phyloP scores from a whole-genome alignment of 805 yeast species.

The Cyberlindnera mycetangii region DNA sequence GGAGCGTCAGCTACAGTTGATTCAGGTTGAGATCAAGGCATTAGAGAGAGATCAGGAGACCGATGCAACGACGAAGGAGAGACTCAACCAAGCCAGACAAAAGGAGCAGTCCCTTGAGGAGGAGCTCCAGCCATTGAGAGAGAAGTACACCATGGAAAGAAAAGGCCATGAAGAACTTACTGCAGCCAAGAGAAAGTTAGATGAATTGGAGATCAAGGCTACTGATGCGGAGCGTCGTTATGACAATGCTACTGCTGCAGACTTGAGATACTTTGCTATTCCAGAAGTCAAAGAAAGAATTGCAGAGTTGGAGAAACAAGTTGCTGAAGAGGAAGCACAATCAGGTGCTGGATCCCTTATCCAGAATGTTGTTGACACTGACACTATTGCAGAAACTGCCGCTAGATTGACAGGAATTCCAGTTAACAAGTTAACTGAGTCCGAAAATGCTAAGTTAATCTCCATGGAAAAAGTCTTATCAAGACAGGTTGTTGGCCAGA shows the following conservation, averaged over 20 bases:
- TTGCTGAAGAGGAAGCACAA: slow-evolving; percentile 70
- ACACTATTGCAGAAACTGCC: slow-evolving; percentile 94
- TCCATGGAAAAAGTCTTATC: slow-evolving; percentile 90
- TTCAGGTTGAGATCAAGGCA: slow-evolving; percentile 96
- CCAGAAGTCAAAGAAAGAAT: slow-evolving; percentile 85
- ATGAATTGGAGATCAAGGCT: slow-evolving; percentile 90
- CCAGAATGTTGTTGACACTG: slow-evolving; percentile 87
- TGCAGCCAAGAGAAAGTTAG: slow-evolving; percentile 82
- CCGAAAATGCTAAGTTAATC: slow-evolving; percentile 90
- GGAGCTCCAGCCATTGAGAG: slow-evolving; percentile 78
- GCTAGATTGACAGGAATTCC: slow-evolving; percentile 97
- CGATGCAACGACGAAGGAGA: slow-evolving; percentile 76
- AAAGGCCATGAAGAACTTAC: slow-evolving; percentile 90
- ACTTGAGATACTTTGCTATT: slow-evolving; percentile 93
- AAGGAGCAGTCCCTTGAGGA: slow-evolving; percentile 83
- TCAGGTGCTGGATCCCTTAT: slow-evolving; percentile 63
- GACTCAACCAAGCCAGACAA: slow-evolving; percentile 75
- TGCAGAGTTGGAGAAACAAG: slow-evolving; percentile 67
- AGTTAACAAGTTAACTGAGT: slow-evolving; percentile 88
- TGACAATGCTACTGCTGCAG: slow-evolving; percentile 93
- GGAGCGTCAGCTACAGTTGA: slow-evolving; percentile 86
- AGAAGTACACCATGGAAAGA: slow-evolving; percentile 81
- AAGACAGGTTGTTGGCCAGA: slow-evolving; percentile 87
- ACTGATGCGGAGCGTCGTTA: slow-evolving; percentile 95
- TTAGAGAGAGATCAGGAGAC: slow-evolving; percentile 93